Evolutionary conservation across 345 rosid genomes (phyloP), one percentile per base, ranked within the genome.

Genomic region (Corchorus olitorius): DNA sequence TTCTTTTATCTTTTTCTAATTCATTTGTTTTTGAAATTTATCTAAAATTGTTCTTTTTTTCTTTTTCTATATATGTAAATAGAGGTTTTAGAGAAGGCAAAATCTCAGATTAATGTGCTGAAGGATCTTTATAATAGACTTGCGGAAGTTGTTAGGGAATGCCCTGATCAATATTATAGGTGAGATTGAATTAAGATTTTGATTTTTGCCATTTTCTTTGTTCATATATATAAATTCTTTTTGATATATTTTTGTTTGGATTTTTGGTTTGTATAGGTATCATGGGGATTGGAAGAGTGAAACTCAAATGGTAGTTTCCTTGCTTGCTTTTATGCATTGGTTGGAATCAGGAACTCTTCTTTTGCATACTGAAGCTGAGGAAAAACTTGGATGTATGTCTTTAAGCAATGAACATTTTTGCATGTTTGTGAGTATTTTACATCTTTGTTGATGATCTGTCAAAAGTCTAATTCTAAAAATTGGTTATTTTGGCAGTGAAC

Each of bases 271-370:
- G 22, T 72, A 17, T 77, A 96, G 99, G 88, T 96, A 88, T 87
- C 97, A 93, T 82, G 94, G 93, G 61, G 99, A 93, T 84, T 96
- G 99, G 99, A 92, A 81, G 84, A 90, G 86, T 82, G 98, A 92
- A 84, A 93, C 98, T 9, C 98, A 93, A 74, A 86, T 82, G n/a
- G 95, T 92, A 35, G 97, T 92, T 73, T 93, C 93, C 3, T 84
- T 86, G 84, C 93, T 96, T 80, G 89, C 93, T 67, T 93, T 96
- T 72, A 86, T 94, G 89, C 94, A 96, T 74, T 92, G 98, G 98
- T 84, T 96, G 62, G 97, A 92, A 85, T 89, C 93, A 8, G 99
- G 94, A 69, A 80, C 75, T 76, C 92, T 96, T 69, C 94, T 93
- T 56, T 68, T 86, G 86, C 97, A 92, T 75, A 69, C 87, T 0